Evolutionary conservation across 139 green algal genomes (phyloP).

Genomic region (Closterium sp.): DNA sequence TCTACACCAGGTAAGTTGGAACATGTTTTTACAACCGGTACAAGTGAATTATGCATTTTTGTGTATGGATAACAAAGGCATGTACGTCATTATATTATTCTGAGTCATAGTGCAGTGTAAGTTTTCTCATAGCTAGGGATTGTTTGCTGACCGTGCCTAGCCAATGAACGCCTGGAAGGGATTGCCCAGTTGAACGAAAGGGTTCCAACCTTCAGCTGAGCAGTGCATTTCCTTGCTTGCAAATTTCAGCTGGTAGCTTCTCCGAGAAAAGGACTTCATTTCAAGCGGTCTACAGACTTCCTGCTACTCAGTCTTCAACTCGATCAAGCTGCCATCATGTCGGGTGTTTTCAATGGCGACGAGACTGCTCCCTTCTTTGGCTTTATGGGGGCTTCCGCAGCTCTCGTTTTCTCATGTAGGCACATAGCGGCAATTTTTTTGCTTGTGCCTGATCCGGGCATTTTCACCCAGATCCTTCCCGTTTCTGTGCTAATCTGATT

Average conservation of each 20-base stretch:
- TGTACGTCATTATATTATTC: no score
- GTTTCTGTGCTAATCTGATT: background rate
- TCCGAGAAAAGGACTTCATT: background rate
- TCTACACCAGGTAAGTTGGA: no score
- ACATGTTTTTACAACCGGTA: no score
- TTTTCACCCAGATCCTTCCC: background rate
- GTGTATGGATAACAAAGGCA: no score
- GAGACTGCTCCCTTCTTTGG: slow-evolving; percentile 88
- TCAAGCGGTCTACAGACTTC: background rate
- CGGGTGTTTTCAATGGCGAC: slow-evolving; percentile 43
- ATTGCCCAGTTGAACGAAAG: background rate
- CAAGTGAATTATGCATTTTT: no score
- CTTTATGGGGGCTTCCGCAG: slow-evolving; percentile 92
- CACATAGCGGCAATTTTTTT: background rate
- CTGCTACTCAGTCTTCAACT: background rate
- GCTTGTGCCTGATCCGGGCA: background rate
- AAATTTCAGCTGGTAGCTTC: background rate
- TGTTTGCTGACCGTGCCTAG: background rate
- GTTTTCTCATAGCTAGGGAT: background rate
- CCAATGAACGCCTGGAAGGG: background rate
- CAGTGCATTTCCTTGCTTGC: background rate
- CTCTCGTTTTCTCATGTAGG: slow-evolving; percentile 96
- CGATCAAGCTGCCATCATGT: background rate
- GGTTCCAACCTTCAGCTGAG: background rate
- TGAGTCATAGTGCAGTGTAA: background rate